Percentiles rank a stretch among this genome's conserved stretches.
Evolutionary conservation across 1,139 yeast genomes (phyloP).

Genomic region (Lodderomyces elongisporus): DNA sequence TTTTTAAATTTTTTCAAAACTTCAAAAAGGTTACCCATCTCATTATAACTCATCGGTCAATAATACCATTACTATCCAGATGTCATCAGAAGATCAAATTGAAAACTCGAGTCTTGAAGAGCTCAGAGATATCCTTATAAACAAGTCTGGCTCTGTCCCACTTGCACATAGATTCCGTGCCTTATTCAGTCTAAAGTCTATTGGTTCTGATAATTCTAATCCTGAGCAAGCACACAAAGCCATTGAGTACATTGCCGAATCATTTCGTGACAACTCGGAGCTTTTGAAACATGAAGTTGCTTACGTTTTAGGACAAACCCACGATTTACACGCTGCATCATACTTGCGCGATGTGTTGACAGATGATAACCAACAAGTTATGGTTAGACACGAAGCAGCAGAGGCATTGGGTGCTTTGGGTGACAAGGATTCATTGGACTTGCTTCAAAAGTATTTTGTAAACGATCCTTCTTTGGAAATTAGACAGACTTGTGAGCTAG

Average conservation of each 20-base stretch:
- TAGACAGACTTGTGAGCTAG: slow-evolving; percentile 96
- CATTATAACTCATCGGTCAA: not conserved
- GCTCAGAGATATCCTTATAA: slow-evolving; percentile 63
- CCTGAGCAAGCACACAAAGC: slow-evolving; percentile 56
- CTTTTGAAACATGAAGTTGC: slow-evolving; percentile 96
- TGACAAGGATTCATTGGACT: slow-evolving; percentile 65
- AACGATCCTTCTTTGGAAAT: slow-evolving; percentile 84
- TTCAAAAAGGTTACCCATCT: not conserved
- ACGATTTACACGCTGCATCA: slow-evolving; percentile 73
- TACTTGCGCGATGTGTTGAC: slow-evolving; percentile 67
- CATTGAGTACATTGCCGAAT: slow-evolving; percentile 76
- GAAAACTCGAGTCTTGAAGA: slow-evolving; percentile 58
- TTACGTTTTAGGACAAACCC: slow-evolving; percentile 95
- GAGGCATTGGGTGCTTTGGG: slow-evolving; percentile 98
- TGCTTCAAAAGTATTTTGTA: slow-evolving; percentile 57
- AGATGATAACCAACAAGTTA: slow-evolving; percentile 69
- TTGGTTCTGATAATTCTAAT: slow-evolving; percentile 59
- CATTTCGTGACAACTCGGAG: slow-evolving; percentile 81
- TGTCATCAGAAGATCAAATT: slow-evolving; percentile 30
- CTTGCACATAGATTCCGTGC: slow-evolving; percentile 91
- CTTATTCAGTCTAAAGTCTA: slow-evolving; percentile 78
- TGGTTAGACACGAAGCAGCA: slow-evolving; percentile 99
- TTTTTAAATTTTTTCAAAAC: not conserved
- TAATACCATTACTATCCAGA: not conserved
- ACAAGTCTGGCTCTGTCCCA: slow-evolving; percentile 60